phyloP scores from a whole-genome alignment of 345 rosid genomes.

The Citrus medica region DNA sequence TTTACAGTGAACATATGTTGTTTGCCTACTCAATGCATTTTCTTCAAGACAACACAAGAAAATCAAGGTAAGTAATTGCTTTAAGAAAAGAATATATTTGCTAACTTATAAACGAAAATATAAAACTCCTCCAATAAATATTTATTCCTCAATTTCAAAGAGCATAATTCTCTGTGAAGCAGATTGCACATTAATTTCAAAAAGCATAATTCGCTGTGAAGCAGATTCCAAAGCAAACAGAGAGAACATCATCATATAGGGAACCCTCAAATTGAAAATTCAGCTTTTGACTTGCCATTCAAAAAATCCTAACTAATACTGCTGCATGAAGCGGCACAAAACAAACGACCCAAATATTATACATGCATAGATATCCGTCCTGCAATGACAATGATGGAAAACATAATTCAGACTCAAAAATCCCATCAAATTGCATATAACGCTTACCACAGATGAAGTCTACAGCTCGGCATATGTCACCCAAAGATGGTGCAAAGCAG shows the following conservation, averaged over 20 bases:
- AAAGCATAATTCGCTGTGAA: background rate
- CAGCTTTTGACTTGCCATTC: background rate
- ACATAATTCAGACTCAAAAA: background rate
- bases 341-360: background rate
- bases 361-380: background rate
- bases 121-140: background rate
- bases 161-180: background rate
- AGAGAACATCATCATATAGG: background rate
- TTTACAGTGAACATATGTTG: conserved; percentile 95
- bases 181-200: background rate
- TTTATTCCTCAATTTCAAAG: background rate
- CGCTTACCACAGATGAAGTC: conserved; percentile 75
- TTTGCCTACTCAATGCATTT: conserved; percentile 49
- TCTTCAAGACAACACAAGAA: conserved; percentile 35
- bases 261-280: background rate
- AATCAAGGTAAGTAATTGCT: background rate
- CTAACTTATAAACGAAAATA: background rate
- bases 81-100: background rate
- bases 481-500: conserved; percentile 90
- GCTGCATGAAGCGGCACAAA: background rate
- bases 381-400: background rate
- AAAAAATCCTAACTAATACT: background rate
- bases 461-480: conserved; percentile 78
- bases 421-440: background rate
- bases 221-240: conserved; percentile 1